Conservation (phyloP, 2,329 filamentous ascomycete species). For the Phyllosticta capitalensis region DNA sequence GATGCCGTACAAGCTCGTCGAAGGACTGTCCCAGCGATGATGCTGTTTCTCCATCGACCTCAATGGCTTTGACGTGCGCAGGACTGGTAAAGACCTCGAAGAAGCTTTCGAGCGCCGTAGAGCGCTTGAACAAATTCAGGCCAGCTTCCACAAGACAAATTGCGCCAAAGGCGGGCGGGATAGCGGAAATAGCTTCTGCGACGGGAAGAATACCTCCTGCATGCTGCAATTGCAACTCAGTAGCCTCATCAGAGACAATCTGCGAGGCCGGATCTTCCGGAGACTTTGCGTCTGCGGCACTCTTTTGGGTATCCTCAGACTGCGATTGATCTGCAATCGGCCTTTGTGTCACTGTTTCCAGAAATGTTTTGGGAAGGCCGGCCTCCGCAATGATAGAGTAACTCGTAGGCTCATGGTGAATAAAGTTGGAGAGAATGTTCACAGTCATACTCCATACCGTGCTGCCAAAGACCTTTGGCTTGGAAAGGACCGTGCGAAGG, state of each 20-base stretch:
- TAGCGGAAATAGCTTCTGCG: conserved; percentile 74
- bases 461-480: conserved; percentile 73
- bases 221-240: background rate
- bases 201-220: conserved; percentile 76
- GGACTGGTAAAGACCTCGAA: conserved; percentile 96
- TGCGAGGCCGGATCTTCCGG: background rate
- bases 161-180: conserved; percentile 82
- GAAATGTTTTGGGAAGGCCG: conserved; percentile 74
- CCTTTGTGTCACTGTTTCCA: conserved; percentile 63
- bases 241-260: background rate
- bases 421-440: conserved; percentile 86
- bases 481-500: conserved; percentile 70
- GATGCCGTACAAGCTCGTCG: conserved; percentile 89
- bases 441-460: conserved; percentile 94
- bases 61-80: conserved; percentile 75
- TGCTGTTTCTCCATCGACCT: conserved; percentile 62
- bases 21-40: conserved; percentile 72
- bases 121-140: conserved; percentile 77
- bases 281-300: conserved; percentile 14
- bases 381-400: conserved; percentile 94
- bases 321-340: conserved; percentile 21
- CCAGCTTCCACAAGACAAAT: conserved; percentile 86
- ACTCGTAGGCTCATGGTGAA: conserved; percentile 97
- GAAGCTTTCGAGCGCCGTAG: conserved; percentile 72
- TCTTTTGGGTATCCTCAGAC: background rate